Percentiles rank a stretch among this genome's conserved stretches.
Conservation (phyloP, 2,329 filamentous ascomycete species). For the Huntiella decipiens region DNA sequence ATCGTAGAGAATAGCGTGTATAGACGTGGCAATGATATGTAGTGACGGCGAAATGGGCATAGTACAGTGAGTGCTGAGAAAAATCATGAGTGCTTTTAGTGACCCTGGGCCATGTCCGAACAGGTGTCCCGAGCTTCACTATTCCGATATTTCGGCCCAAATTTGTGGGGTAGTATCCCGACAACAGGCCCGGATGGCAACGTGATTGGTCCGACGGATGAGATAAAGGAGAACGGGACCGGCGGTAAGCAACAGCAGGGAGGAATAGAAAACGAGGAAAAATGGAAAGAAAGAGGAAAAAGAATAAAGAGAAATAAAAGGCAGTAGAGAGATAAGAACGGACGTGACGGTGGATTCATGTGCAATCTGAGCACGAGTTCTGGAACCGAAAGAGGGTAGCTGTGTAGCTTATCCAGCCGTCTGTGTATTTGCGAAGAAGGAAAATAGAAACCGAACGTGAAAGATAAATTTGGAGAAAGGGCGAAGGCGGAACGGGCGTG, state of each 20-base stretch:
- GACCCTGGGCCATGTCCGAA: too few species aligned
- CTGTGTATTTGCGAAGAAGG: background rate
- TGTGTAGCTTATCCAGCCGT: constrained; percentile 6
- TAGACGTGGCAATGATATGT: too few species aligned
- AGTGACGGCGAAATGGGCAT: too few species aligned
- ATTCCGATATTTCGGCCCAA: too few species aligned
- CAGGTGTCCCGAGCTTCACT: too few species aligned
- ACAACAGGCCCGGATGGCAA: too few species aligned
- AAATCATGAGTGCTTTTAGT: too few species aligned
- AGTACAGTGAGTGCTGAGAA: too few species aligned
- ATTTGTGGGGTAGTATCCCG: too few species aligned
- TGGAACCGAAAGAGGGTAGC: background rate
- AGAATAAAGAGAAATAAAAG: background rate
- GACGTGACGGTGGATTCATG: background rate
- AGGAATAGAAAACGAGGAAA: background rate
- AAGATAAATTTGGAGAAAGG: background rate
- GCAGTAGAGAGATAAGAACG: background rate
- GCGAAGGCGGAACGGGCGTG: background rate
- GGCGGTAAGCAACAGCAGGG: background rate
- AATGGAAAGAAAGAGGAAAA: background rate
- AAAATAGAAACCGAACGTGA: background rate
- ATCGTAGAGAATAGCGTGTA: too few species aligned
- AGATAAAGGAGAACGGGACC: background rate
- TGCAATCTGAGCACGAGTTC: background rate
- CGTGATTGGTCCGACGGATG: too few species aligned